Evolutionary conservation across 805 yeast genomes (phyloP).

Genomic region (Yarrowia divulgata): DNA sequence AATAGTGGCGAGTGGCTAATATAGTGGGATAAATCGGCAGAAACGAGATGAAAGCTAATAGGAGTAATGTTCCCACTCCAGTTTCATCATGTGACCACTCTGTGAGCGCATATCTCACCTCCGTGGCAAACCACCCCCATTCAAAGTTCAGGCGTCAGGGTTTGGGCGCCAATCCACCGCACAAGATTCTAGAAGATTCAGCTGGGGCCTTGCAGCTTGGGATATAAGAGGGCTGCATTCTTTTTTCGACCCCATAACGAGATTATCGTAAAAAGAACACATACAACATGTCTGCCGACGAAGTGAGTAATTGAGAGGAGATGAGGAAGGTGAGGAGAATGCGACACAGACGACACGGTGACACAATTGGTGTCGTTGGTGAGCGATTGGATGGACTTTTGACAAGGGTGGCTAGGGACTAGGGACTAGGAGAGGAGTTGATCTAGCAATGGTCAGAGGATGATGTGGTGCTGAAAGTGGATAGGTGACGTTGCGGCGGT

Average conservation of each 20-base stretch:
- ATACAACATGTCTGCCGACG: conserved; percentile 37
- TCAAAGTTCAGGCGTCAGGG: conserved; percentile 21
- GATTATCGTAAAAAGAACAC: background rate
- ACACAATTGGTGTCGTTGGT: background rate
- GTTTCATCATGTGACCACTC: too few relatives aligned
- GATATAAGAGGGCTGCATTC: conserved; percentile 28
- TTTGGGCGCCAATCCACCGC: background rate
- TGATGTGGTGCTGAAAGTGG: too few relatives aligned
- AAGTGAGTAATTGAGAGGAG: conserved; percentile 16
- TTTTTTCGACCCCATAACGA: conserved; percentile 7
- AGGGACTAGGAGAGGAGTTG: too few relatives aligned
- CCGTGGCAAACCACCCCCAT: too few relatives aligned
- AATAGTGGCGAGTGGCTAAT: background rate
- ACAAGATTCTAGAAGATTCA: conserved; percentile 23
- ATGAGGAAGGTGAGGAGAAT: background rate
- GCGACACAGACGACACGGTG: background rate
- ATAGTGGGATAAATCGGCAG: too few relatives aligned
- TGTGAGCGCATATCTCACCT: too few relatives aligned
- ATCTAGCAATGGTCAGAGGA: background rate
- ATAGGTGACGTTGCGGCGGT: too few relatives aligned
- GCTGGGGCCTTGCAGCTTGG: conserved; percentile 29
- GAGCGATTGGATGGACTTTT: background rate
- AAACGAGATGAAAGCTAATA: too few relatives aligned
- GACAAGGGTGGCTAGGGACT: too few relatives aligned
- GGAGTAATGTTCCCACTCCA: too few relatives aligned